phyloP scores from a whole-genome alignment of 2,329 filamentous ascomycete genomes.

The Hypomyces perniciosus region DNA sequence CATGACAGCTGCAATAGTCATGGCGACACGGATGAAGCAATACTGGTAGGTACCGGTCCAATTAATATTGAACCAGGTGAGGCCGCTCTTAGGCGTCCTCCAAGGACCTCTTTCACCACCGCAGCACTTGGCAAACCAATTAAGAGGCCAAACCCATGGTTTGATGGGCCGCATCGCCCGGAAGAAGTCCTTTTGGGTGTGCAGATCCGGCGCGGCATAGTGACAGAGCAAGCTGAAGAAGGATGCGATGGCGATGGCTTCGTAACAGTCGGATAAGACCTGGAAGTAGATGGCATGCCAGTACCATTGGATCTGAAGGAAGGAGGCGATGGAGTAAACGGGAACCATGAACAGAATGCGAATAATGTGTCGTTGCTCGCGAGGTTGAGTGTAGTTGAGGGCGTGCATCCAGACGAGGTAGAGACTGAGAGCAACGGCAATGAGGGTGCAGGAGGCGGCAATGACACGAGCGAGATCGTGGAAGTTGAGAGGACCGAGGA shows the following conservation, averaged over 20 bases:
- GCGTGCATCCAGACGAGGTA: constrained; percentile 56
- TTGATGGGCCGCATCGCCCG: constrained; percentile 57
- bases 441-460: constrained; percentile 39
- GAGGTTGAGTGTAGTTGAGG: constrained; percentile 53
- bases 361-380: constrained; percentile 65
- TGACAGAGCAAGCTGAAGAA: constrained; percentile 81
- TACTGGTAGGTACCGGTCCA: constrained; percentile 84
- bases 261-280: constrained; percentile 78
- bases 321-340: constrained; percentile 68
- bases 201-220: constrained; percentile 70
- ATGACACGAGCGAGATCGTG: constrained; percentile 50
- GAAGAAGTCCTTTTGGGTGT: constrained; percentile 79
- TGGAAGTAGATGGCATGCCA: constrained; percentile 74
- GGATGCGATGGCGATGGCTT: constrained; percentile 80
- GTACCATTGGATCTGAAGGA: constrained; percentile 69
- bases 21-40: constrained; percentile 71
- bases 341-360: constrained; percentile 86
- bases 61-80: constrained; percentile 87
- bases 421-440: constrained; percentile 48
- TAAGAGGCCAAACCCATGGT: constrained; percentile 70
- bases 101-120: constrained; percentile 63
- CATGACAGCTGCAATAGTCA: constrained; percentile 72
- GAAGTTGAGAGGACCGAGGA: constrained; percentile 47
- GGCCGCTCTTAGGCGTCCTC: constrained; percentile 69
- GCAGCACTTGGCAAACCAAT: constrained; percentile 63